These are phyloP conservation scores for Porcisia deanei DNA, from an alignment of 208 protist genomes.

Conservation along the genomic window DNA sequence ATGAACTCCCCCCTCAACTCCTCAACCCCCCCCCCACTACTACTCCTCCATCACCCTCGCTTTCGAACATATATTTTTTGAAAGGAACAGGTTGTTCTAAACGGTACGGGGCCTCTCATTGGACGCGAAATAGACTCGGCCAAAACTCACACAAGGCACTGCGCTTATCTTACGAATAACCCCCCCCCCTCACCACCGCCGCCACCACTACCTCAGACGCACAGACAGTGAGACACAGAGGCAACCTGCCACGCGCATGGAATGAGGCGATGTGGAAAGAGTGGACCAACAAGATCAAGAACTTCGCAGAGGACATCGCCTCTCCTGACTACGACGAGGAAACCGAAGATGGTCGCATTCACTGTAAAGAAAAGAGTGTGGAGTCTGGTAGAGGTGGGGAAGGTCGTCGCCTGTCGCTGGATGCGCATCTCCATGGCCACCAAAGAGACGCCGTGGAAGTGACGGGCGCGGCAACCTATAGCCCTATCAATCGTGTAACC, in stretches of 20 bases:
- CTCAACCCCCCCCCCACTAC: background rate
- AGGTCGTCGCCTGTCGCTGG: background rate
- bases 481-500: background rate
- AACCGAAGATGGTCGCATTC: background rate
- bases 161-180: background rate
- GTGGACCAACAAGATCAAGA: slow-evolving; percentile 70
- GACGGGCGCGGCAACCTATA: background rate
- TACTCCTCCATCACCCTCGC: background rate
- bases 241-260: background rate
- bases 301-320: slow-evolving; percentile 75
- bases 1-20: background rate
- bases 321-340: slow-evolving; percentile 62
- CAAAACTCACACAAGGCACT: background rate
- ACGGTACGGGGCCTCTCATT: too few relatives aligned
- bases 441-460: background rate
- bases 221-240: background rate
- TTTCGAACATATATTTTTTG: background rate
- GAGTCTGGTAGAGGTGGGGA: background rate
- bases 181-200: background rate
- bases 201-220: background rate
- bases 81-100: too few relatives aligned
- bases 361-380: background rate
- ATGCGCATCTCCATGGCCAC: background rate
- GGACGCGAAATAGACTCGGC: background rate
- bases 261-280: slow-evolving; percentile 49